Percentiles rank a stretch among this genome's conserved stretches.
Conservation (phyloP, 164 flowering plant genomes). For the Vitis rupestris region DNA sequence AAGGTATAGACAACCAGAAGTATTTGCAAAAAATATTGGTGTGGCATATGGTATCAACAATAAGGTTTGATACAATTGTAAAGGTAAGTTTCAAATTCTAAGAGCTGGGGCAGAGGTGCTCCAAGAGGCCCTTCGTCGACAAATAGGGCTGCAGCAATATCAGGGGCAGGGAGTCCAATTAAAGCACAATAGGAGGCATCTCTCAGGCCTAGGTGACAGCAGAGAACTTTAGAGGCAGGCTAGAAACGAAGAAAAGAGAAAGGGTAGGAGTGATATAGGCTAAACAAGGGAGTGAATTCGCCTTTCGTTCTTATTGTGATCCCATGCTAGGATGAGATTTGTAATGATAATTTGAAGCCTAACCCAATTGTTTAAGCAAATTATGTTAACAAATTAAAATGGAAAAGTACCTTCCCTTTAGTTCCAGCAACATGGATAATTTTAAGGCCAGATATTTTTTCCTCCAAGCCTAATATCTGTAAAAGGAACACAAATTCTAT, state of each 20-base stretch:
- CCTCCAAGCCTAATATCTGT: conserved; percentile 63
- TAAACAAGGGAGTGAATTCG: too few species aligned
- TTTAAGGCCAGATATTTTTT: conserved; percentile 40
- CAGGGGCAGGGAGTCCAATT: too few species aligned
- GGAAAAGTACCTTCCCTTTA: conserved; percentile 61
- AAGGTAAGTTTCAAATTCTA: too few species aligned
- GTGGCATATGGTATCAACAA: not conserved
- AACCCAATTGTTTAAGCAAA: not conserved
- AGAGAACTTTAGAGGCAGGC: too few species aligned
- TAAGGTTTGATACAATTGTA: not conserved
- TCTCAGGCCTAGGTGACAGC: too few species aligned
- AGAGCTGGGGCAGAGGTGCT: too few species aligned
- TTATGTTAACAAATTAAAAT: not conserved
- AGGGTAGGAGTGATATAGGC: too few species aligned
- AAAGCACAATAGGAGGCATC: too few species aligned
- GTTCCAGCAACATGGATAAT: conserved; percentile 81
- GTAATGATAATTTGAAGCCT: not conserved
- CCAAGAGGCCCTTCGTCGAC: too few species aligned
- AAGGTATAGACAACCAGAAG: not conserved
- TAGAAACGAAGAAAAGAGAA: too few species aligned
- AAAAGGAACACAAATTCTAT: not conserved
- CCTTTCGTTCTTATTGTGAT: too few species aligned
- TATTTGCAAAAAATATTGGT: not conserved
- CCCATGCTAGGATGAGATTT: not conserved
- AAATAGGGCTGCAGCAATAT: too few species aligned